Evolutionary conservation across 2,329 filamentous ascomycete species (phyloP).

Genomic region (Pseudogymnoascus sp.): DNA sequence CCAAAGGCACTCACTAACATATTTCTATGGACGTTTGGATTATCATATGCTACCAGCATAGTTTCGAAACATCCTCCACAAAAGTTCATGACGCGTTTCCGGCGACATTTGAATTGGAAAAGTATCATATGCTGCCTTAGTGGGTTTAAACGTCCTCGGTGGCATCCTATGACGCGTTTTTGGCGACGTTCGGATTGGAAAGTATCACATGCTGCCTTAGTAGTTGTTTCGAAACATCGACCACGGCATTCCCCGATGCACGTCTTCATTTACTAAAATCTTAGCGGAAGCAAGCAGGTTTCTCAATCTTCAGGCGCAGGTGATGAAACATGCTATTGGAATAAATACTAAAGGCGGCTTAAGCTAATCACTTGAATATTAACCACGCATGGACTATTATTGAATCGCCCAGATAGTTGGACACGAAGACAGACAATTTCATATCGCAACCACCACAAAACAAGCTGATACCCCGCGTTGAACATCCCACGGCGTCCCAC

Average conservation of each 20-base stretch:
- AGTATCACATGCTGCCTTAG: not conserved
- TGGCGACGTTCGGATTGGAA: not conserved
- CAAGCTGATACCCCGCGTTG: not conserved
- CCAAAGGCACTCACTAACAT: not conserved
- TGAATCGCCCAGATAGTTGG: not conserved
- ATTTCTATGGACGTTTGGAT: not conserved
- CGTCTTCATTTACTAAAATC: not conserved
- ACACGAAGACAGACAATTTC: not conserved
- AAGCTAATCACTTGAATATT: not conserved
- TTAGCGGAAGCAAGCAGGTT: not conserved
- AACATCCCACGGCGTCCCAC: not conserved
- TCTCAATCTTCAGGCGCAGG: not conserved
- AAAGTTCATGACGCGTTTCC: not conserved
- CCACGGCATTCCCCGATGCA: not conserved
- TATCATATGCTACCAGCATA: not conserved
- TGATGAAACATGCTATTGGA: not conserved
- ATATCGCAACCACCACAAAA: not conserved
- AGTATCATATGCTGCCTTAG: not conserved
- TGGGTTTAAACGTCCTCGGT: not conserved
- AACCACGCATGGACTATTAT: not conserved
- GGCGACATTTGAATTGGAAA: not conserved
- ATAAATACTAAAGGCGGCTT: not conserved
- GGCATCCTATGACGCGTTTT: not conserved
- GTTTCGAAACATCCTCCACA: not conserved
- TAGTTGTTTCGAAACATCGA: not conserved